phyloP scores from a whole-genome alignment of 2,329 filamentous ascomycete genomes.

The Colletotrichum sp. region DNA sequence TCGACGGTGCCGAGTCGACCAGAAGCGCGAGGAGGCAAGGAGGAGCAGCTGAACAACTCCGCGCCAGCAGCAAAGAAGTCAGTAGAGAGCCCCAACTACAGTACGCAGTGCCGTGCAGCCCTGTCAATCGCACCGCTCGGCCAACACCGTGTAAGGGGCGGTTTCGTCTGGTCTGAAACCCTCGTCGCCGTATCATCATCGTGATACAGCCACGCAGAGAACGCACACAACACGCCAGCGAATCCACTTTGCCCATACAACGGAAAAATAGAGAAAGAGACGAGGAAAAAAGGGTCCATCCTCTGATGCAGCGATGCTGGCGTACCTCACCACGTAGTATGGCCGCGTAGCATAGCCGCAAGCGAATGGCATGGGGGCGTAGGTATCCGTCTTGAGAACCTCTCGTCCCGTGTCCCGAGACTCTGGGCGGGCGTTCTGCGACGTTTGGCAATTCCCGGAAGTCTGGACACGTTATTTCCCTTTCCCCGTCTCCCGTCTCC shows the following conservation, averaged over 20 bases:
- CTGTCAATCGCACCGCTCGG: background rate
- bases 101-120: background rate
- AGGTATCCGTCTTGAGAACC: background rate
- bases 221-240: background rate
- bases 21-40: background rate
- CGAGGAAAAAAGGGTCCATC: background rate
- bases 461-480: background rate
- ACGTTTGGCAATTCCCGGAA: background rate
- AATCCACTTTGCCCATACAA: background rate
- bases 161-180: slow-evolving; percentile 14
- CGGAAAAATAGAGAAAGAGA: background rate
- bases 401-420: background rate
- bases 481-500: background rate
- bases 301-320: background rate
- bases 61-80: background rate
- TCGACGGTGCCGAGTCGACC: background rate
- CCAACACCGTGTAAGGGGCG: background rate
- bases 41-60: background rate
- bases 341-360: background rate
- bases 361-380: background rate
- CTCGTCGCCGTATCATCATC: slow-evolving; percentile 15
- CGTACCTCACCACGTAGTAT: background rate
- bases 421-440: background rate
- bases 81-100: background rate
- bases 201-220: background rate